Conservation (phyloP, 768 basidiomycete genomes). For the Suillus occidentalis region DNA sequence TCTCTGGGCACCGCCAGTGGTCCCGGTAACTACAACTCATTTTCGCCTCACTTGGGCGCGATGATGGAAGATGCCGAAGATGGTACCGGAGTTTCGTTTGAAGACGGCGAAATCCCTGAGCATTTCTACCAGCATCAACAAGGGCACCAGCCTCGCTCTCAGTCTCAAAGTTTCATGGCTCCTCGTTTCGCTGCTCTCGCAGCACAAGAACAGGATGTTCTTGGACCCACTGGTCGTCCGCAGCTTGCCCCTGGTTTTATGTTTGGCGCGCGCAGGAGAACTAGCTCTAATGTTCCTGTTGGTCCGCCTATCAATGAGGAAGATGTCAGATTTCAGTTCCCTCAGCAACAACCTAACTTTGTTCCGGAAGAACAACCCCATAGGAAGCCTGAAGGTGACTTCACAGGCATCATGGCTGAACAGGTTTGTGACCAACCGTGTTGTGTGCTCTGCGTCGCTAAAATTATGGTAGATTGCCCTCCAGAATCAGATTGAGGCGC, state of each 20-base stretch:
- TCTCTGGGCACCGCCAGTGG: slow-evolving; percentile 64
- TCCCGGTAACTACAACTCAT: slow-evolving; percentile 65
- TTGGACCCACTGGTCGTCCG: slow-evolving; percentile 79
- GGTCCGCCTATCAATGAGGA: slow-evolving; percentile 81
- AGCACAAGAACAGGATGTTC: slow-evolving; percentile 59
- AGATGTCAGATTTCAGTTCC: slow-evolving; percentile 80
- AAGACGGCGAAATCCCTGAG: slow-evolving; percentile 82
- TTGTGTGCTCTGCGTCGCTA: slow-evolving; percentile 9
- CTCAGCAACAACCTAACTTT: slow-evolving; percentile 55
- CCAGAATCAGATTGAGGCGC: slow-evolving; percentile 86
- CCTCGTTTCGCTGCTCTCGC: slow-evolving; percentile 86
- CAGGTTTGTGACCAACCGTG: slow-evolving; percentile 56
- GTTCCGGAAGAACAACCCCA: slow-evolving; percentile 41
- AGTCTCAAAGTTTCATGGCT: slow-evolving; percentile 83
- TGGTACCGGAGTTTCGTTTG: slow-evolving; percentile 46
- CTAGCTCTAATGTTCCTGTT: slow-evolving; percentile 53
- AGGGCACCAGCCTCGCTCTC: slow-evolving; percentile 69
- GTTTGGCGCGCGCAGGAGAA: slow-evolving; percentile 69
- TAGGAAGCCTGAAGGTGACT: slow-evolving; percentile 68
- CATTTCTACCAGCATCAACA: slow-evolving; percentile 44
- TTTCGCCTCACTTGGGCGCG: slow-evolving; percentile 76
- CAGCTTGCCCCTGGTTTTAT: slow-evolving; percentile 91
- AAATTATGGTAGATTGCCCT: slow-evolving; percentile 64
- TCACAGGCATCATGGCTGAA: slow-evolving; percentile 91
- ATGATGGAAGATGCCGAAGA: slow-evolving; percentile 86